phyloP scores from a whole-genome alignment of 352 stramenopile genomes.

The Phytophthora rubi region DNA sequence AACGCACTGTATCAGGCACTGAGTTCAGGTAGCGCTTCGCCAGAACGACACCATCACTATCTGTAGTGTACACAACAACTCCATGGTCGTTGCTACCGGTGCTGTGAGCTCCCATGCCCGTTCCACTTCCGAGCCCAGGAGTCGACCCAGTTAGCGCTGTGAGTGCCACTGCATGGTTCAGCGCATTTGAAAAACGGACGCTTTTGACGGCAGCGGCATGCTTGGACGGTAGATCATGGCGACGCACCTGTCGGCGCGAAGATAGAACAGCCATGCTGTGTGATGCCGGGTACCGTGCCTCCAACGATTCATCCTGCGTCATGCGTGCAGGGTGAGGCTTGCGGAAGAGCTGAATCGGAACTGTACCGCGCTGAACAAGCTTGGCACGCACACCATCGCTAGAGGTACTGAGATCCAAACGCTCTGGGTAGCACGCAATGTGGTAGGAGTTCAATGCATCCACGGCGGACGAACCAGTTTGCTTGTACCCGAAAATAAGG shows the following conservation, averaged over 20 bases:
- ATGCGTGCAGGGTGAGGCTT: slow-evolving; percentile 75
- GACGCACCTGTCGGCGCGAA: slow-evolving; percentile 80
- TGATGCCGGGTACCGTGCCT: slow-evolving; percentile 73
- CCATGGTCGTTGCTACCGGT: slow-evolving; percentile 60
- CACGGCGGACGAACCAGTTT: slow-evolving; percentile 88
- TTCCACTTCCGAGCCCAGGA: slow-evolving; percentile 69
- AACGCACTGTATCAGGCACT: slow-evolving; percentile 67
- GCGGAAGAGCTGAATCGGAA: slow-evolving; percentile 81
- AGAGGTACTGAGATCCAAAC: slow-evolving; percentile 68
- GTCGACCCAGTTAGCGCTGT: slow-evolving; percentile 47
- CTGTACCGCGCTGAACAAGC: slow-evolving; percentile 75
- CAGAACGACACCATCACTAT: slow-evolving; percentile 77
- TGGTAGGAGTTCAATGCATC: slow-evolving; percentile 95
- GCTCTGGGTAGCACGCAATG: slow-evolving; percentile 80
- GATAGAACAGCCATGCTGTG: slow-evolving; percentile 78
- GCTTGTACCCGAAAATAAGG: slow-evolving; percentile 99
- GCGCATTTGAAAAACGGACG: slow-evolving; percentile 81
- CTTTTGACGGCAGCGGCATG: slow-evolving; percentile 70
- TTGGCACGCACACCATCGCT: slow-evolving; percentile 65
- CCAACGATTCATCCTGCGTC: slow-evolving; percentile 79
- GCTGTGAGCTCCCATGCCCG: slow-evolving; percentile 75
- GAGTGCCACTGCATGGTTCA: slow-evolving; percentile 66
- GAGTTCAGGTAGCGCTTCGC: slow-evolving; percentile 81
- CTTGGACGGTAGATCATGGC: slow-evolving; percentile 78
- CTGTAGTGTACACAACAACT: slow-evolving; percentile 82